These are phyloP conservation scores for Claviceps lovelessii DNA, from an alignment of 2,329 filamentous ascomycete species.

Conservation along the genomic window DNA sequence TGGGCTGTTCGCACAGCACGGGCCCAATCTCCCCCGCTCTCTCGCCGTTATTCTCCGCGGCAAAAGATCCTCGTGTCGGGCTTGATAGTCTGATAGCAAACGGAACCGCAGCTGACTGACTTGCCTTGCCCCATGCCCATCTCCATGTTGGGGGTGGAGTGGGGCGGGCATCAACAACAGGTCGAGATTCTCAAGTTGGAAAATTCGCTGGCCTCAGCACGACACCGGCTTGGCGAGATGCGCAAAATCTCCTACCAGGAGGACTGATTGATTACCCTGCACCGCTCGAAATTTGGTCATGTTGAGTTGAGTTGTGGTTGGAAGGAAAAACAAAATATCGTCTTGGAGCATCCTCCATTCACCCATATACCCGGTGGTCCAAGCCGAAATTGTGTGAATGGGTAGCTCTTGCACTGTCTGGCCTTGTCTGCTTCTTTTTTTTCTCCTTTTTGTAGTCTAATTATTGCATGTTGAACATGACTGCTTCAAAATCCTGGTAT, in stretches of 20 bases:
- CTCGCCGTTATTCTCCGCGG: not conserved
- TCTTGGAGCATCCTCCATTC: not conserved
- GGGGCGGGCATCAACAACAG: conserved; percentile 29
- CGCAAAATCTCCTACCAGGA: conserved; percentile 91
- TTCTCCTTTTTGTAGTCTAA: not conserved
- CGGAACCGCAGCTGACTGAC: conserved; percentile 3
- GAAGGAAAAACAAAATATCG: not conserved
- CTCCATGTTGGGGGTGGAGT: not conserved
- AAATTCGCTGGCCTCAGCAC: conserved; percentile 65
- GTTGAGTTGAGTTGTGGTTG: not conserved
- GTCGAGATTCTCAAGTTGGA: conserved; percentile 95
- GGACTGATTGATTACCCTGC: conserved; percentile 32
- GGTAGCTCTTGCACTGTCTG: not conserved
- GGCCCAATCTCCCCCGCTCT: not conserved
- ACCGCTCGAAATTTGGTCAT: no score
- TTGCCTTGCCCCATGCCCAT: not conserved
- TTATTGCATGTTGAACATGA: not conserved
- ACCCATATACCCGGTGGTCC: not conserved
- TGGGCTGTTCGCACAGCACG: not conserved
- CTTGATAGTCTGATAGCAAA: not conserved
- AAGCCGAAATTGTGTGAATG: not conserved
- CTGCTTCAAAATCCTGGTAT: no score
- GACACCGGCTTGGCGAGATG: conserved; percentile 87
- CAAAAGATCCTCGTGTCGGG: not conserved
- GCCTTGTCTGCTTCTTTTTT: not conserved